Evolutionary conservation across 805 yeast species (phyloP).

Genomic region (Tetrapisispora phaffii): DNA sequence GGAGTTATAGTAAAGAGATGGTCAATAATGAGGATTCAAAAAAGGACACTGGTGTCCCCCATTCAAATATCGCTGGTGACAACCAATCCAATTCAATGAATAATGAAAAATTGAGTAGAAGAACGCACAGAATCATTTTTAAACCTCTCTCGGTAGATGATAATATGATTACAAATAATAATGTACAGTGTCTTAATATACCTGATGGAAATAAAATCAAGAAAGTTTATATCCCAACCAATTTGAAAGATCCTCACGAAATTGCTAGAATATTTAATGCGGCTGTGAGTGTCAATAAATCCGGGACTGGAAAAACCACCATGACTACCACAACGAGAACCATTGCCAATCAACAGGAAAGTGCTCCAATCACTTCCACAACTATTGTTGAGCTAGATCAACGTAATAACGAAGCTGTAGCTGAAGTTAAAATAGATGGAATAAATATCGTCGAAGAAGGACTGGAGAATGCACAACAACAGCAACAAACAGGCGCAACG

Average conservation of each 20-base stretch:
- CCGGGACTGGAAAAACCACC: neutral
- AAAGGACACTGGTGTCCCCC: neutral
- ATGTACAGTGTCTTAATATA: neutral
- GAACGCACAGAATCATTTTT: neutral
- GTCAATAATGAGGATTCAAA: neutral
- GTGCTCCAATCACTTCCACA: too few species aligned
- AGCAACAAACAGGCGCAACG: neutral
- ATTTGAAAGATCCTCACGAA: constrained; percentile 1
- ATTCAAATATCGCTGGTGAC: neutral
- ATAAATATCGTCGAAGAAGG: neutral
- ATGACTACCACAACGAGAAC: neutral
- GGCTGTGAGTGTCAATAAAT: constrained; percentile 8
- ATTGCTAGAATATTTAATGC: constrained; percentile 1
- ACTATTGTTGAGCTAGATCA: too few species aligned
- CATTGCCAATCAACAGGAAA: too few species aligned
- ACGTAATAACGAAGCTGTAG: neutral
- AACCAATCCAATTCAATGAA: neutral
- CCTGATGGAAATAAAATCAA: neutral
- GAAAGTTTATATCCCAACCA: constrained; percentile 1
- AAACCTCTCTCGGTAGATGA: constrained; percentile 1
- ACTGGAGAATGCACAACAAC: neutral
- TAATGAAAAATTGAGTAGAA: neutral
- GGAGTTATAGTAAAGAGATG: too few species aligned
- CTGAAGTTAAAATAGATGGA: neutral
- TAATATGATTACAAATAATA: neutral